phyloP scores from a whole-genome alignment of 352 stramenopile genomes.

The Phytophthora aleatoria region DNA sequence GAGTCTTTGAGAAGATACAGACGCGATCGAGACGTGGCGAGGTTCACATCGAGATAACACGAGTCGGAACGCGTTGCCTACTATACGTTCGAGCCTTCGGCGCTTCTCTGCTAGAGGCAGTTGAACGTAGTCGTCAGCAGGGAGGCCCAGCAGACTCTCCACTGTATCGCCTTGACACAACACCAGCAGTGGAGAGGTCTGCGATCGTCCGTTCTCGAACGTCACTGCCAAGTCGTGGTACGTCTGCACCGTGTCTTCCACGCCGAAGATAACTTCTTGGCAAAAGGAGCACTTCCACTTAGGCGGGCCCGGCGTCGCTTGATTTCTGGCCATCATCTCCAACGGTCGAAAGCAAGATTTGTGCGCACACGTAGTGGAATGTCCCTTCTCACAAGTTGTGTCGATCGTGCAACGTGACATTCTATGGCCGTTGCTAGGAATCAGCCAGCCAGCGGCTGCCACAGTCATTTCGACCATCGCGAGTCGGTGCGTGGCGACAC shows the following conservation, averaged over 20 bases:
- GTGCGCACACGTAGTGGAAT: constrained; percentile 55
- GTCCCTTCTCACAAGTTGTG: constrained; percentile 46
- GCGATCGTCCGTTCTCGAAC: constrained; percentile 45
- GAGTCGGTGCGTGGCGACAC: constrained; percentile 18
- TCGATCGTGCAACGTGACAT: constrained; percentile 35
- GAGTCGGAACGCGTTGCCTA: constrained; percentile 40
- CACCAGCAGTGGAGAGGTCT: constrained; percentile 23
- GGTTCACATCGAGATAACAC: constrained; percentile 52
- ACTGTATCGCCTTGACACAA: constrained; percentile 54
- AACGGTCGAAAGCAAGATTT: constrained; percentile 31
- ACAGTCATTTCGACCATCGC: constrained; percentile 40
- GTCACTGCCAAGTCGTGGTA: constrained; percentile 47
- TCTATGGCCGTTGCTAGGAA: constrained; percentile 25
- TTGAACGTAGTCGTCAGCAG: constrained; percentile 54
- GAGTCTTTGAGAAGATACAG: background rate
- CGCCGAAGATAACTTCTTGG: constrained; percentile 56
- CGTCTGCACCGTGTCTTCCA: constrained; percentile 51
- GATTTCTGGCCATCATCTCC: constrained; percentile 20
- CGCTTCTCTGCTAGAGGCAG: constrained; percentile 49
- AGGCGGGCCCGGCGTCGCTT: constrained; percentile 4
- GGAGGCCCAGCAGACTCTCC: constrained; percentile 43
- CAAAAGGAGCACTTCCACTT: constrained; percentile 63
- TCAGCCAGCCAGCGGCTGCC: constrained; percentile 51
- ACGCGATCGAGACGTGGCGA: constrained; percentile 18
- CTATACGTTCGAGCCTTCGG: constrained; percentile 28